Evolutionary conservation across 83 land plant species (phyloP).

Genomic region (Isoetes engelmannii): DNA sequence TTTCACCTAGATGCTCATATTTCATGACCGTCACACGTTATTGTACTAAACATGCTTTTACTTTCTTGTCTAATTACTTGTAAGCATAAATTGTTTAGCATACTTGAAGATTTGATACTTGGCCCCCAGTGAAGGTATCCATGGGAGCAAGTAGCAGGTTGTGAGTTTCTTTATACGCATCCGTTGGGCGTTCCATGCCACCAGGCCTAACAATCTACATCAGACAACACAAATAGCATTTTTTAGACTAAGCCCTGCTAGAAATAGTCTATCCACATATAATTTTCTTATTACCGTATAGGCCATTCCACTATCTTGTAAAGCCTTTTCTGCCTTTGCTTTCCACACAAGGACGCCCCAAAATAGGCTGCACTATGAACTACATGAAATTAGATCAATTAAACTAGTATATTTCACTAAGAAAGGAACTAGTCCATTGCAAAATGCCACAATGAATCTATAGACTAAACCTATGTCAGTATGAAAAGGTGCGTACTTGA

Average conservation of each 20-base stretch:
- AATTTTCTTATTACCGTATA: conserved; percentile 49
- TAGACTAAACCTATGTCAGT: not conserved
- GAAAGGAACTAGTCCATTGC: not conserved
- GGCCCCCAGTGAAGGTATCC: conserved; percentile 79
- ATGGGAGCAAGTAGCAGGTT: conserved; percentile 58
- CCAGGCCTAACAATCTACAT: conserved; percentile 92
- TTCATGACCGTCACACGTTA: too few species aligned
- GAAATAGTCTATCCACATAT: not conserved
- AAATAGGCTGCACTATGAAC: conserved; percentile 49
- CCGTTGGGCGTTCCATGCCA: conserved; percentile 97
- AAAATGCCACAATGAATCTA: not conserved
- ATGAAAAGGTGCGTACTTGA: conserved; percentile 54
- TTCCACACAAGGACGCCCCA: conserved; percentile 98
- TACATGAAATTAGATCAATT: not conserved
- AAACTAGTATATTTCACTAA: not conserved
- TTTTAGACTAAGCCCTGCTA: not conserved
- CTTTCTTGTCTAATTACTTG: too few species aligned
- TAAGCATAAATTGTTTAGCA: not conserved
- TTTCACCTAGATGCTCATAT: too few species aligned
- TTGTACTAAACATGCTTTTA: too few species aligned
- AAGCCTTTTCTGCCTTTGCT: conserved; percentile 89
- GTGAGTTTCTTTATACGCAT: conserved; percentile 83
- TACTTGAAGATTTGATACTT: conserved; percentile 89
- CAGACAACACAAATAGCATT: not conserved
- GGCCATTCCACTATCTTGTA: conserved; percentile 75